These are phyloP conservation scores for Pseudozyma tsukubaensis DNA, from an alignment of 1,284 basidiomycete genomes.

Conservation along the genomic window DNA sequence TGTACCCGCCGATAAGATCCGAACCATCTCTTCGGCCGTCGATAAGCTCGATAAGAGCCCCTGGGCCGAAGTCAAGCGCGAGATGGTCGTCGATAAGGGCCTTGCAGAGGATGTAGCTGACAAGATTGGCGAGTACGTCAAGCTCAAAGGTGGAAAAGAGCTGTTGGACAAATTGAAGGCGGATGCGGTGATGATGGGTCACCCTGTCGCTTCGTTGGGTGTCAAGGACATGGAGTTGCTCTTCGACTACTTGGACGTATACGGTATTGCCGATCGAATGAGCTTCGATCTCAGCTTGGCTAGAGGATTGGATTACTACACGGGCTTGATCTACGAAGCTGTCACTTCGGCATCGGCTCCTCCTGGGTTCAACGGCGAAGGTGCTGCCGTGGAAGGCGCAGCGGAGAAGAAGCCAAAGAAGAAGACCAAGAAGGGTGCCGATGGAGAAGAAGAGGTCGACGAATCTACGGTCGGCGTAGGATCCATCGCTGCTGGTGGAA, in stretches of 20 bases:
- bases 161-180: constrained; percentile 81
- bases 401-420: constrained; percentile 70
- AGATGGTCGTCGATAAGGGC: constrained; percentile 97
- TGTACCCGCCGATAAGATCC: constrained; percentile 89
- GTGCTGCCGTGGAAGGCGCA: constrained; percentile 26
- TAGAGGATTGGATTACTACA: constrained; percentile 97
- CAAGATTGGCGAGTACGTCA: constrained; percentile 95
- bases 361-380: constrained; percentile 75
- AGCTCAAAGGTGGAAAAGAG: constrained; percentile 81
- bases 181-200: constrained; percentile 78
- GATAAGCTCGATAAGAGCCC: constrained; percentile 96
- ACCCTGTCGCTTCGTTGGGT: constrained; percentile 81
- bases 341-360: constrained; percentile 92
- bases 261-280: constrained; percentile 79
- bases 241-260: constrained; percentile 85
- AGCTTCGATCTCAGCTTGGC: constrained; percentile 97
- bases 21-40: constrained; percentile 94
- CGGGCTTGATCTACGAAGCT: constrained; percentile 98
- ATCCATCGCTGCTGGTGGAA: constrained; percentile 94
- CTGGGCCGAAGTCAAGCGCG: constrained; percentile 91
- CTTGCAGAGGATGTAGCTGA: constrained; percentile 86
- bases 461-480: constrained; percentile 94
- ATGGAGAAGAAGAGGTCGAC: constrained; percentile 82
- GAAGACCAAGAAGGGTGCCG: constrained; percentile 72
- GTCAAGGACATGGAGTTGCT: constrained; percentile 89